These are phyloP conservation scores for Gyromitra esculenta DNA, from an alignment of 2,329 filamentous ascomycete genomes.

Conservation along the genomic window DNA sequence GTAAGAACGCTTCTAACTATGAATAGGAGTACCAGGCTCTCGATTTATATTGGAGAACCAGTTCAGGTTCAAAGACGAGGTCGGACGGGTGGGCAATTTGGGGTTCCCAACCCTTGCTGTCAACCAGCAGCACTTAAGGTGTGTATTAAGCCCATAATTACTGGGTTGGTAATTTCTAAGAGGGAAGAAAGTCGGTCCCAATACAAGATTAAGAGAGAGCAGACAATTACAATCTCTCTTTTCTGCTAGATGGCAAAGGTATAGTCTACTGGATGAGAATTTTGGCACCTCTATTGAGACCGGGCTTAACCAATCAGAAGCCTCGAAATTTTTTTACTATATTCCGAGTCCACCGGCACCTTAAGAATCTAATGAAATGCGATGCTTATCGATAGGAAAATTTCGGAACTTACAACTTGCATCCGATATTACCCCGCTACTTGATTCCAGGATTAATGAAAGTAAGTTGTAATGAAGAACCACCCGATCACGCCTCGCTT, in stretches of 20 bases:
- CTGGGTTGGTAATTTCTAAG: background rate
- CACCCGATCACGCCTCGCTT: background rate
- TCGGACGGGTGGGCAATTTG: too few relatives aligned
- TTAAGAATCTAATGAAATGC: background rate
- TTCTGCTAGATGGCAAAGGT: background rate
- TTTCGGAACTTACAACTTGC: slow-evolving; percentile 4
- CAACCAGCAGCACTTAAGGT: background rate
- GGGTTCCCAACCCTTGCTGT: background rate
- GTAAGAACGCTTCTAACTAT: too few relatives aligned
- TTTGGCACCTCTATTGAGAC: background rate
- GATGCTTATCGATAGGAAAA: slow-evolving; percentile 8
- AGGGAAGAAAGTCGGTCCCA: background rate
- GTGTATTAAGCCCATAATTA: background rate
- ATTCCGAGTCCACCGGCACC: background rate
- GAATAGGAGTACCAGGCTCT: too few relatives aligned
- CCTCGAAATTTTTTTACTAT: background rate
- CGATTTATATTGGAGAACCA: too few relatives aligned
- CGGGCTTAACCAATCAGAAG: background rate
- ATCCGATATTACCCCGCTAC: slow-evolving; percentile 21
- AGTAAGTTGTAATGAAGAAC: background rate
- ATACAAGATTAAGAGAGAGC: background rate
- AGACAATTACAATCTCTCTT: background rate
- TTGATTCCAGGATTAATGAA: background rate
- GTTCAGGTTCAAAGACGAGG: too few relatives aligned
- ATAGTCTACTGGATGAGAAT: background rate